A percentile compares a stretch with the other conserved stretches of the same genome.
Evolutionary conservation across 1,284 basidiomycete genomes (phyloP).

Genomic region (Cryptococcus amylolentus): DNA sequence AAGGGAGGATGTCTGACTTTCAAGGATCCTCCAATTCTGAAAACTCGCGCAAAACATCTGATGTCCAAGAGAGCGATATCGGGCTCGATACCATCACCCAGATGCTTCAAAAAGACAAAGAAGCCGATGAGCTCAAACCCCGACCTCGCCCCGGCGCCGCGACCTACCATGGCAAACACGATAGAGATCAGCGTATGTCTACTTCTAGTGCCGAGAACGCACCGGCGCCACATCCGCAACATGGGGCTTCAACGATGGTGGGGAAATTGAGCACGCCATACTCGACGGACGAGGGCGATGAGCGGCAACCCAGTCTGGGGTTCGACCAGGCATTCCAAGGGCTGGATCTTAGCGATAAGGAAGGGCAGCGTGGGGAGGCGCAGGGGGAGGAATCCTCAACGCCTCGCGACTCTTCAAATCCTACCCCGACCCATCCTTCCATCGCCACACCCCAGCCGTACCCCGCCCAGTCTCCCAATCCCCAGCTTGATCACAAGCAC

Average conservation of each 20-base stretch:
- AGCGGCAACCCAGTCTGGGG: no score
- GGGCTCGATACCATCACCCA: slow-evolving; percentile 23
- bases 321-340: no score
- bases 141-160: slow-evolving; percentile 1
- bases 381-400: neutral
- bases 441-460: slow-evolving; percentile 5
- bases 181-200: slow-evolving; percentile 1
- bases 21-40: neutral
- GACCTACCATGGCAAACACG: slow-evolving; percentile 5
- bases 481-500: neutral
- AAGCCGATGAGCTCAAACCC: neutral
- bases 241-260: neutral
- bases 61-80: slow-evolving; percentile 4
- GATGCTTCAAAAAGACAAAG: slow-evolving; percentile 16
- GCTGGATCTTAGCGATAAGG: no score
- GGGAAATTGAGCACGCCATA: neutral
- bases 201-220: neutral
- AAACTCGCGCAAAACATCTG: neutral
- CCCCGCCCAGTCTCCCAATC: slow-evolving; percentile 2
- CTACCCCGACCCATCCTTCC: neutral
- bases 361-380: neutral
- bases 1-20: slow-evolving; percentile 18
- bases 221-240: neutral
- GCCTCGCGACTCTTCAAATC: neutral
- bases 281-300: neutral